A percentile compares a stretch with the other conserved stretches of the same genome.
phyloP scores from a whole-genome alignment of 192 early-diverging fungal species.

The Diversispora eburnea region DNA sequence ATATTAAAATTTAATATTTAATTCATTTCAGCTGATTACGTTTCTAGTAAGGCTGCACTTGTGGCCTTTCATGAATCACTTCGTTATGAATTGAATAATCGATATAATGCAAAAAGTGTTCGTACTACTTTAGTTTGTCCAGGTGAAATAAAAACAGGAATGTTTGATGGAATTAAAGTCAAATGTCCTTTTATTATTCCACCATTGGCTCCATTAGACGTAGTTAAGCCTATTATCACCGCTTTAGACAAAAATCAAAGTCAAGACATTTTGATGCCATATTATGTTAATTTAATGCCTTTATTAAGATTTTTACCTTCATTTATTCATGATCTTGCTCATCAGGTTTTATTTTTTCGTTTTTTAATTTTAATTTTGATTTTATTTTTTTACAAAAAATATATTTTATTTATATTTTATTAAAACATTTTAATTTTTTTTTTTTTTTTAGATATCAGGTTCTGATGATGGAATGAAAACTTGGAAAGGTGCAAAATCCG shows the following conservation, averaged over 20 bases:
- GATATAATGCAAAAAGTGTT: conserved; percentile 52
- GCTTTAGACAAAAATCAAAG: conserved; percentile 51
- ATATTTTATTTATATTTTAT: background rate
- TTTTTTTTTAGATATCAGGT: background rate
- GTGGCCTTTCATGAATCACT: conserved; percentile 69
- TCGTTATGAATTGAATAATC: conserved; percentile 62
- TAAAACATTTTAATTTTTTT: too few species aligned
- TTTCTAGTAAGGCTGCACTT: conserved; percentile 75
- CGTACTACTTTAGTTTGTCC: conserved; percentile 68
- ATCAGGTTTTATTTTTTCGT: conserved; percentile 1
- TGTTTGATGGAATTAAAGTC: conserved; percentile 66
- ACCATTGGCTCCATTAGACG: conserved; percentile 50
- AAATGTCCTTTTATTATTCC: conserved; percentile 62
- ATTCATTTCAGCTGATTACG: conserved; percentile 59
- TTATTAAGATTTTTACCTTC: conserved; percentile 36
- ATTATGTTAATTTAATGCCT: conserved; percentile 39
- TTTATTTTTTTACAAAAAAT: background rate
- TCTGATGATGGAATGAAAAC: conserved; percentile 21
- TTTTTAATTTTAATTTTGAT: too few species aligned
- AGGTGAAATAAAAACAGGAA: conserved; percentile 65
- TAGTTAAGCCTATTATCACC: conserved; percentile 56
- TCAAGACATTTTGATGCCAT: conserved; percentile 45
- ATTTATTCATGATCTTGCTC: conserved; percentile 37
- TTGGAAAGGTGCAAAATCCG: background rate
- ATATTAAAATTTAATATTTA: background rate